phyloP scores from a whole-genome alignment of 768 basidiomycete genomes.

The Neoboletus magnificus region DNA sequence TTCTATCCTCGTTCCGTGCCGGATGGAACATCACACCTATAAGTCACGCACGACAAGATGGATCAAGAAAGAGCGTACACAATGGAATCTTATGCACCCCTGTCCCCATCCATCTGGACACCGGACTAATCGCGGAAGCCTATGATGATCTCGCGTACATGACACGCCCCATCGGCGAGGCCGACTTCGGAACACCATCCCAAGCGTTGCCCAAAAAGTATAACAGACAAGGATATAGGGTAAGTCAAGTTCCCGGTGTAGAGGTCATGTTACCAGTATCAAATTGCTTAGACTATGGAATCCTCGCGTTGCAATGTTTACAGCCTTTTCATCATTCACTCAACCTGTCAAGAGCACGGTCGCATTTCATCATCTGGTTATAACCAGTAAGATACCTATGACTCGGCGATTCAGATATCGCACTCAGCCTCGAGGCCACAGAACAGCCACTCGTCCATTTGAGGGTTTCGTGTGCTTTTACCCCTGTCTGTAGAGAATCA shows the following conservation, averaged over 20 bases:
- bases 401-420: neutral
- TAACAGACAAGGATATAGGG: neutral
- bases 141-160: neutral
- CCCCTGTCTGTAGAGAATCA: neutral
- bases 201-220: neutral
- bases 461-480: neutral
- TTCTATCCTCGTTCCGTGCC: neutral
- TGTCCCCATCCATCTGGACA: neutral
- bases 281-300: neutral
- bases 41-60: too few species aligned
- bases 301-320: neutral
- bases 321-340: neutral
- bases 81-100: too few species aligned
- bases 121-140: too few species aligned
- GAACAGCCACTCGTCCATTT: neutral
- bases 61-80: too few species aligned
- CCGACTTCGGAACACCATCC: neutral
- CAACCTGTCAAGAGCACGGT: neutral
- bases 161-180: neutral
- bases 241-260: neutral
- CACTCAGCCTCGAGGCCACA: neutral
- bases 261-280: neutral
- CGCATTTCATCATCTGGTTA: neutral
- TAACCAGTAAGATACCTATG: neutral
- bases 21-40: too few species aligned